Percentiles rank a stretch among this genome's conserved stretches.
These are phyloP conservation scores for Picea abies DNA, from an alignment of 83 land plant genomes.

Conservation along the genomic window DNA sequence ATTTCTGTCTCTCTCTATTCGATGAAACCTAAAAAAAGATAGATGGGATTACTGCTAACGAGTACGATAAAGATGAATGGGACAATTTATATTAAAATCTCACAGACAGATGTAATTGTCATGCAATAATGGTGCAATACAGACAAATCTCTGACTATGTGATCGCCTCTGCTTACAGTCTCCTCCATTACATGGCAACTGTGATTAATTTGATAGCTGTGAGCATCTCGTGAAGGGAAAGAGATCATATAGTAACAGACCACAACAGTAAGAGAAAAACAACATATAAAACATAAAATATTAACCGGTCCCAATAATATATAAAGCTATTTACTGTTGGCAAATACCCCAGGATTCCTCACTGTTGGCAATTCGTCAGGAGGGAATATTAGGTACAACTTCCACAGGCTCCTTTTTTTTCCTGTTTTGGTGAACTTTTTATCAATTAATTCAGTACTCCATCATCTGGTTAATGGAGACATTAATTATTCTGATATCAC, in stretches of 20 bases:
- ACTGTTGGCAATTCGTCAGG: neutral
- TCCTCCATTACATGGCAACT: slow-evolving; percentile 15
- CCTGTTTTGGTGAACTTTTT: neutral
- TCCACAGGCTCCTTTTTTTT: neutral
- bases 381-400: slow-evolving; percentile 14
- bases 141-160: slow-evolving; percentile 15
- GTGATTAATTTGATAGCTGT: neutral
- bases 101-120: neutral
- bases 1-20: neutral
- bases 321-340: neutral
- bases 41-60: neutral
- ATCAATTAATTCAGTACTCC: neutral
- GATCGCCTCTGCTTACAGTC: neutral
- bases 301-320: neutral
- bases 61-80: neutral
- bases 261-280: neutral
- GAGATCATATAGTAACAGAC: neutral
- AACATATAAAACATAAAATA: neutral
- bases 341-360: neutral
- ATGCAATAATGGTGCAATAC: slow-evolving; percentile 10
- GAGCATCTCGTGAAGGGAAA: neutral
- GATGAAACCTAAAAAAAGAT: neutral
- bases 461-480: neutral
- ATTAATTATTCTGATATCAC: neutral
- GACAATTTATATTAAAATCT: neutral